Percentiles rank a stretch among this genome's conserved stretches.
Conservation (phyloP, 208 protist genomes). For the Borovskyia barvae region DNA sequence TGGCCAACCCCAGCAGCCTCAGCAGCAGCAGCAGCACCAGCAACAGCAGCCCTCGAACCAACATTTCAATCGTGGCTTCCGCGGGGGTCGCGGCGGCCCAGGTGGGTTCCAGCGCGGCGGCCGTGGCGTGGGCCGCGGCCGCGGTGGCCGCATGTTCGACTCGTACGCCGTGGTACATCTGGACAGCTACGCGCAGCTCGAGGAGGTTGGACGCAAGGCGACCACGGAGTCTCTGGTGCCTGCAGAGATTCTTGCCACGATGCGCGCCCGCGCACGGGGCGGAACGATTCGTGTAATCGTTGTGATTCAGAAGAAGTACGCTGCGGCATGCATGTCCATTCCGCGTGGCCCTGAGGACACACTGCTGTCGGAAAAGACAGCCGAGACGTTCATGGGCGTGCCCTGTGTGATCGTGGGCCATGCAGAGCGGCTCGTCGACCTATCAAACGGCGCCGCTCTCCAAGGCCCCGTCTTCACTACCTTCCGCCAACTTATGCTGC, state of each 20-base stretch:
- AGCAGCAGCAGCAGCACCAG: slow-evolving; percentile 1
- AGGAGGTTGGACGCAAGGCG: slow-evolving; percentile 59
- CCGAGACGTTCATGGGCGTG: slow-evolving; percentile 59
- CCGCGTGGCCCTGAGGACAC: slow-evolving; percentile 59
- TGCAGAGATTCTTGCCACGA: slow-evolving; percentile 24
- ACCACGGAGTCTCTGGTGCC: slow-evolving; percentile 46
- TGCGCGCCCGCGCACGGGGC: slow-evolving; percentile 31
- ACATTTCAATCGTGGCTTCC: slow-evolving; percentile 10
- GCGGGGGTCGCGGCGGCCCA: slow-evolving; percentile 19
- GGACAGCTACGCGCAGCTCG: slow-evolving; percentile 64
- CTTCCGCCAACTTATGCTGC: slow-evolving; percentile 43
- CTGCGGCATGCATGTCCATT: slow-evolving; percentile 62
- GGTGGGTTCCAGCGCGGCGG: slow-evolving; percentile 15
- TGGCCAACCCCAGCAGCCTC: neutral
- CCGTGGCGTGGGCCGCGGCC: slow-evolving; percentile 22
- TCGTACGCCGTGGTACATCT: slow-evolving; percentile 64
- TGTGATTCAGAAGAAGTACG: slow-evolving; percentile 58
- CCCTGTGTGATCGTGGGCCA: slow-evolving; percentile 54
- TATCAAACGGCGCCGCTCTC: slow-evolving; percentile 45
- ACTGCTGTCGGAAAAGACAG: slow-evolving; percentile 57
- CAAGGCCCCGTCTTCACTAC: slow-evolving; percentile 51
- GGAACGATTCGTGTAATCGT: slow-evolving; percentile 47
- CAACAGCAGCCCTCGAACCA: slow-evolving; percentile 8
- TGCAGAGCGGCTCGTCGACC: slow-evolving; percentile 46
- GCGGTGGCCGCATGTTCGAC: slow-evolving; percentile 22